Evolutionary conservation across 1,284 basidiomycete species (phyloP), one percentile per base, ranked within the genome.

Genomic region (Malassezia japonica): DNA sequence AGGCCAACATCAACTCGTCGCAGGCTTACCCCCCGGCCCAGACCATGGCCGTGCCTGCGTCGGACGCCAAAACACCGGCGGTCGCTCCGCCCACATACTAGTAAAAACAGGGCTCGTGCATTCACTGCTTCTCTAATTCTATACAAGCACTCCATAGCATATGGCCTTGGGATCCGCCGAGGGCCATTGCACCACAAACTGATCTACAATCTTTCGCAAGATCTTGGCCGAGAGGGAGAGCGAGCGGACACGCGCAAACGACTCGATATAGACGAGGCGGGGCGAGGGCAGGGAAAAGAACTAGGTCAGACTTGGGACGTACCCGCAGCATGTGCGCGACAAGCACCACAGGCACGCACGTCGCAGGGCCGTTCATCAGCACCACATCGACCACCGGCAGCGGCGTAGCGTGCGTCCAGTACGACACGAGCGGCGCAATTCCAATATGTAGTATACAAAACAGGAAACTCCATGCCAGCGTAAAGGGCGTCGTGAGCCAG

Each of bases 361-460:
- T 96, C 8, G 91, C 94, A 0, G 94, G 94, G 6, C 94, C 94
- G 73, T 98, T 98, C 36, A 98, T 74, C 46, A 99, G 74, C 23
- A 98, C 76, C 21, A 89, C 76, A 55, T 95, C 88, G 12, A 83
- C 81, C 65, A 82, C 83, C 6, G 55, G 32, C 12, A 40, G 23
- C 15, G 25, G 36, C 10, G 16, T 13, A 5, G 21, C 35, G 24
- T 27, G n/a, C 4, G 8, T 18, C 45, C 28, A 21, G 21, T 28
- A 12, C 33, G 21, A 29, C 18, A 34, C 6, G 0, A 57, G 39
- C 0, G 65, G 63, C 12, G 47, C 48, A 2, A 61, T 13, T 0
- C 62, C 59, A 15, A 71, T 37, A 49, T 56, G 55, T 34, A 59
- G 46, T 9, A 62, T 4, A 45, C 62, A 62, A 18, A 55, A 66